These are phyloP conservation scores for Harrya chromipes DNA, from an alignment of 768 basidiomycete genomes.

Conservation along the genomic window DNA sequence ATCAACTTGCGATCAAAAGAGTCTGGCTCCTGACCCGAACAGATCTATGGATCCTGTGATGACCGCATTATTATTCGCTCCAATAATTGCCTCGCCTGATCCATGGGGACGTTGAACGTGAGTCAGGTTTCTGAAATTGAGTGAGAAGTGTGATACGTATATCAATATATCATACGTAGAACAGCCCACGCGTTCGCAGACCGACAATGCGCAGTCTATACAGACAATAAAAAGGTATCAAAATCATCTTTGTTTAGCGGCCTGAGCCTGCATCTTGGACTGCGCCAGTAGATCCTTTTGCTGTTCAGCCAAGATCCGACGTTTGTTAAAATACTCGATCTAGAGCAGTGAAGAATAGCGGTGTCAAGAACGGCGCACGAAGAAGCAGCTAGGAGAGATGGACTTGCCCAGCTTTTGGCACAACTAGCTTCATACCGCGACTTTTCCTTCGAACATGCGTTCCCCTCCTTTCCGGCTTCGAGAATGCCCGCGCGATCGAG, in stretches of 20 bases:
- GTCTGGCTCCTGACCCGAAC: neutral
- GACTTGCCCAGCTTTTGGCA: conserved; percentile 85
- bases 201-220: neutral
- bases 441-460: conserved; percentile 55
- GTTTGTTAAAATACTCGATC: conserved; percentile 95
- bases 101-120: neutral
- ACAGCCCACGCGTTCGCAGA: neutral
- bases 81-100: neutral
- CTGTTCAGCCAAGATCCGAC: conserved; percentile 75
- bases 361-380: conserved; percentile 1
- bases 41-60: neutral
- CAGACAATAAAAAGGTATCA: neutral
- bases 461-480: conserved; percentile 70
- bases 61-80: neutral
- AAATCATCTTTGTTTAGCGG: conserved; percentile 24
- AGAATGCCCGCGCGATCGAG: conserved; percentile 67
- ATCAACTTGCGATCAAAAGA: conserved; percentile 6
- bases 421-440: conserved; percentile 67
- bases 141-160: neutral
- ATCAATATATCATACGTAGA: conserved; percentile 2
- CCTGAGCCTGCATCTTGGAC: conserved; percentile 36
- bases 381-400: neutral
- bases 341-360: conserved; percentile 29
- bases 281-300: conserved; percentile 69
- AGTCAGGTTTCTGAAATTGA: neutral